Evolutionary conservation across 2,329 filamentous ascomycete species (phyloP).

Genomic region (Cadophora luteo-olivacea): DNA sequence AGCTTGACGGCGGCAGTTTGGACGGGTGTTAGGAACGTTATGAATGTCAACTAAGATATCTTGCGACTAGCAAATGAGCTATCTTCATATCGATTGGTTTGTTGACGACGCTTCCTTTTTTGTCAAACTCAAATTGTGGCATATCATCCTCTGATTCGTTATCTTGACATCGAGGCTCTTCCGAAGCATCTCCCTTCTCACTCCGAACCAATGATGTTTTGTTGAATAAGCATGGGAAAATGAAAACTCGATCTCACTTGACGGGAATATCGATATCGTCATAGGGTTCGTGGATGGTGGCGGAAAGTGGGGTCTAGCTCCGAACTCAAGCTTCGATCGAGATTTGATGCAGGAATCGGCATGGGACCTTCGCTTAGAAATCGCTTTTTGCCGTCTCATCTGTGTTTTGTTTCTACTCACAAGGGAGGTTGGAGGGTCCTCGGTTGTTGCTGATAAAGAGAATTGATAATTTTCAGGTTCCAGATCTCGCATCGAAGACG

Average conservation of each 20-base stretch:
- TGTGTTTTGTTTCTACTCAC: neutral
- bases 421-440: neutral
- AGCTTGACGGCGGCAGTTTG: neutral
- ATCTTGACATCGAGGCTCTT: neutral
- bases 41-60: neutral
- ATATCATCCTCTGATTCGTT: neutral
- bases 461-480: neutral
- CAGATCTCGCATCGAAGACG: neutral
- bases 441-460: too few relatives aligned
- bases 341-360: neutral
- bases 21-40: neutral
- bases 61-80: neutral
- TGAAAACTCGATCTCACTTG: neutral
- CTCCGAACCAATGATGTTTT: neutral
- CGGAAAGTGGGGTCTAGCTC: conserved; percentile 2
- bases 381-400: neutral
- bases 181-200: neutral
- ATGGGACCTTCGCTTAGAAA: neutral
- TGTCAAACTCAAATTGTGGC: neutral
- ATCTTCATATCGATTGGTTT: neutral
- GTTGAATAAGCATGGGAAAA: neutral
- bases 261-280: conserved; percentile 10
- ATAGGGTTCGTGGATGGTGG: conserved; percentile 4
- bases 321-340: neutral
- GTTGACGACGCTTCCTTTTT: neutral